Percentiles rank a stretch among this genome's conserved stretches.
These are phyloP conservation scores for Fusarium stilboides DNA, from an alignment of 2,329 filamentous ascomycete species.

Conservation along the genomic window DNA sequence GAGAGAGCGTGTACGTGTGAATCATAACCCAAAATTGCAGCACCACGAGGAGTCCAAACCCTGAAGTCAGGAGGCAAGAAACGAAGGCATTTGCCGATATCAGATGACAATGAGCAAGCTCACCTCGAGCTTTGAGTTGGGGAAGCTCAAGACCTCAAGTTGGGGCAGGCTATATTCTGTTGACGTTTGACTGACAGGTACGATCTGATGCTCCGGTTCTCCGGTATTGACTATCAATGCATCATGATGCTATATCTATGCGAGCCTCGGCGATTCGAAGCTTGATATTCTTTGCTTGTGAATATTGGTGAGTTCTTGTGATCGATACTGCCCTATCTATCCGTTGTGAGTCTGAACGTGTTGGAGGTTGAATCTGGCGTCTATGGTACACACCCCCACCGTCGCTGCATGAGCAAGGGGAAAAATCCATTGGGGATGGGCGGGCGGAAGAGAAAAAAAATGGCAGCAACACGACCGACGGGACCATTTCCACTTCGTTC, in stretches of 20 bases:
- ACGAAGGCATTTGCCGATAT: slow-evolving; percentile 10
- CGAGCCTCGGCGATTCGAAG: slow-evolving; percentile 28
- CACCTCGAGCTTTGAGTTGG: slow-evolving; percentile 4
- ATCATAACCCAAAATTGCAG: slow-evolving; percentile 1
- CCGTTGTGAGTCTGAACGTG: slow-evolving; percentile 5
- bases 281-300: slow-evolving; percentile 35
- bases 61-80: slow-evolving; percentile 20
- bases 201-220: slow-evolving; percentile 7
- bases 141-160: slow-evolving; percentile 21
- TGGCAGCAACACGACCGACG: slow-evolving; percentile 12
- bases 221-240: slow-evolving; percentile 1
- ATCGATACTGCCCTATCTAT: slow-evolving; percentile 2
- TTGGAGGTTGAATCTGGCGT: slow-evolving; percentile 39
- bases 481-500: slow-evolving; percentile 28
- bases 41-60: neutral
- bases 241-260: neutral
- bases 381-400: slow-evolving; percentile 37
- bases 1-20: slow-evolving; percentile 10
- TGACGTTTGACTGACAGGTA: slow-evolving; percentile 33
- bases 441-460: slow-evolving; percentile 33
- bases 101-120: slow-evolving; percentile 10
- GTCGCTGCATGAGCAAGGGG: slow-evolving; percentile 39
- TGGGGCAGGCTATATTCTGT: slow-evolving; percentile 41
- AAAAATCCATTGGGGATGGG: slow-evolving; percentile 49
- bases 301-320: slow-evolving; percentile 32